Evolutionary conservation across 768 basidiomycete species (phyloP).

Genomic region (Piloderma croceum): DNA sequence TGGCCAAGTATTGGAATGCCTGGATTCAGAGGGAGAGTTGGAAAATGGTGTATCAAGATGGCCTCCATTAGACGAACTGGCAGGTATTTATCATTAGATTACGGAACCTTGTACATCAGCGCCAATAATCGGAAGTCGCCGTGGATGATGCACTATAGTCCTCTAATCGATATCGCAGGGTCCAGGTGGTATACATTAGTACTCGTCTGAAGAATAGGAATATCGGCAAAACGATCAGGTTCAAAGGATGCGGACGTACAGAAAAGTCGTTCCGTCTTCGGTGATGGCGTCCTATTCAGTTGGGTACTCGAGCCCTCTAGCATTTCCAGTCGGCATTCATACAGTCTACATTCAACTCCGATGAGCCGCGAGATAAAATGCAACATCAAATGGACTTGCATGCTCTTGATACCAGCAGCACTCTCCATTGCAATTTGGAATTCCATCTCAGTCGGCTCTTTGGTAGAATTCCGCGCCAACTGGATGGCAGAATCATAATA

Average conservation of each 20-base stretch:
- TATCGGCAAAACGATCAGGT: too few relatives aligned
- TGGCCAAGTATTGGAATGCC: slow-evolving; percentile 37
- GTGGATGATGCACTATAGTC: too few relatives aligned
- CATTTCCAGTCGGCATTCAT: slow-evolving; percentile 63
- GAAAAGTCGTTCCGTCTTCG: background rate
- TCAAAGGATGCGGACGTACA: too few relatives aligned
- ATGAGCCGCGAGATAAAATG: too few relatives aligned
- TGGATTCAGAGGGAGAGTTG: slow-evolving; percentile 44
- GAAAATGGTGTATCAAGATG: slow-evolving; percentile 38
- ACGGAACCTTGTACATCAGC: too few relatives aligned
- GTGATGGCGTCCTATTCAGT: slow-evolving; percentile 18
- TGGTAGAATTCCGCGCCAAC: slow-evolving; percentile 54
- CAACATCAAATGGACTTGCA: slow-evolving; percentile 39
- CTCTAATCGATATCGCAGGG: too few relatives aligned
- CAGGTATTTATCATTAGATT: too few relatives aligned
- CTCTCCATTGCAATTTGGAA: slow-evolving; percentile 59
- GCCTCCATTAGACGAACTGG: slow-evolving; percentile 47
- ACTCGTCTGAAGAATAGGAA: too few relatives aligned
- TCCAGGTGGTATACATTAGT: too few relatives aligned
- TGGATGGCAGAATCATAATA: slow-evolving; percentile 77
- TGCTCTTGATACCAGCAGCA: slow-evolving; percentile 52
- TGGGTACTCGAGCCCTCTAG: slow-evolving; percentile 48
- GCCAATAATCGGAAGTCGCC: too few relatives aligned
- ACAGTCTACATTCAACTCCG: slow-evolving; percentile 42
- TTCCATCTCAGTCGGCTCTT: slow-evolving; percentile 63